phyloP scores from a whole-genome alignment of 352 stramenopile species.

The Pythium dissotocum region DNA sequence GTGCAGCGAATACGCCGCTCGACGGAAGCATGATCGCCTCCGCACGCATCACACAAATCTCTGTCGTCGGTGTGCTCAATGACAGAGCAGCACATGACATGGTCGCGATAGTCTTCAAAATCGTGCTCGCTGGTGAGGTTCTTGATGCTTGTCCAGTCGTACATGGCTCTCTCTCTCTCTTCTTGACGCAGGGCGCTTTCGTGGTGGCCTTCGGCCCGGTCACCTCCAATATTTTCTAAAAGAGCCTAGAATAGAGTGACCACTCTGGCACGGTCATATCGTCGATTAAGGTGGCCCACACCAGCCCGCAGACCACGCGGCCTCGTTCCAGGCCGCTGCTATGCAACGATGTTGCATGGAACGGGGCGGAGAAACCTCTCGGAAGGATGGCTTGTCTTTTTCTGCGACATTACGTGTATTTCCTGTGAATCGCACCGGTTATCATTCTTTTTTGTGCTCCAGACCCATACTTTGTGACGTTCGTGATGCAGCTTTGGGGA shows the following conservation, averaged over 20 bases:
- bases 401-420: background rate
- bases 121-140: background rate
- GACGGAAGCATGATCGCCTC: conserved; percentile 5
- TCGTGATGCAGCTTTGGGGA: too few relatives aligned
- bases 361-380: background rate
- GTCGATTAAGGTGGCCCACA: background rate
- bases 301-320: background rate
- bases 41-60: conserved; percentile 7
- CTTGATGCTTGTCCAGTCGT: conserved; percentile 5
- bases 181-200: too few relatives aligned
- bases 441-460: background rate
- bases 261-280: background rate
- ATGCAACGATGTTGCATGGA: background rate
- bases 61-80: conserved; percentile 6
- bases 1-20: conserved; percentile 9
- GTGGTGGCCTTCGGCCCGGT: background rate
- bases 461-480: background rate
- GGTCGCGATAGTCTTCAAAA: conserved; percentile 11
- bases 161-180: background rate
- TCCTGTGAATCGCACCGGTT: background rate
- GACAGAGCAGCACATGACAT: conserved; percentile 13
- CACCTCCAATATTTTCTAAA: background rate
- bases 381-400: background rate
- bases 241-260: background rate
- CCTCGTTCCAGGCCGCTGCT: background rate